A percentile compares a stretch with the other conserved stretches of the same genome.
Conservation (phyloP, 495 filamentous ascomycete species). For the Rhypophila decipiens region DNA sequence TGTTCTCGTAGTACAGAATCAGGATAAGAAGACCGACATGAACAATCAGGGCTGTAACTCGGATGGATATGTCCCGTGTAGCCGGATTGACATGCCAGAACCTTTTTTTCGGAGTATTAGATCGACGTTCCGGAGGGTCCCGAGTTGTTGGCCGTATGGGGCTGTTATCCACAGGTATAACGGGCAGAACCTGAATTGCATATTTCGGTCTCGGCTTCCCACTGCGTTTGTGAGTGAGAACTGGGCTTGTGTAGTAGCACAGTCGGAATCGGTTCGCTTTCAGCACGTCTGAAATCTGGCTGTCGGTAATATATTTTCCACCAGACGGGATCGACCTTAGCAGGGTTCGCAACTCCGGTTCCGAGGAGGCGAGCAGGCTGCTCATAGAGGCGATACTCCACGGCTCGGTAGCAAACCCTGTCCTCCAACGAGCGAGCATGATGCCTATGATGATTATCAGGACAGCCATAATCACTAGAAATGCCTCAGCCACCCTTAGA, state of each 20-base stretch:
- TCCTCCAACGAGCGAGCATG: neutral
- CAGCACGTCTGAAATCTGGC: neutral
- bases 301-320: neutral
- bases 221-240: too few species aligned
- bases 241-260: neutral
- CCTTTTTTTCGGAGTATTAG: neutral
- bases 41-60: conserved; percentile 13
- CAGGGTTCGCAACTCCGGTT: neutral
- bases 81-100: neutral
- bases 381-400: conserved; percentile 4
- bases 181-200: neutral
- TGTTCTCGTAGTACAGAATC: conserved; percentile 35
- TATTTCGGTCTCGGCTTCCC: too few species aligned
- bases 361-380: too few species aligned
- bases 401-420: neutral
- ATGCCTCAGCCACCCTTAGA: neutral
- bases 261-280: neutral
- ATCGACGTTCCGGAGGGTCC: neutral
- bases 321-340: neutral
- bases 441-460: neutral
- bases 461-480: neutral
- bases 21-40: conserved; percentile 24
- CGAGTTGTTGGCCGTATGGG: neutral
- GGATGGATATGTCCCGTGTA: neutral
- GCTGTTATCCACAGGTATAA: neutral